These are phyloP conservation scores for Lactarius trivialis DNA, from an alignment of 768 basidiomycete genomes.

Conservation along the genomic window DNA sequence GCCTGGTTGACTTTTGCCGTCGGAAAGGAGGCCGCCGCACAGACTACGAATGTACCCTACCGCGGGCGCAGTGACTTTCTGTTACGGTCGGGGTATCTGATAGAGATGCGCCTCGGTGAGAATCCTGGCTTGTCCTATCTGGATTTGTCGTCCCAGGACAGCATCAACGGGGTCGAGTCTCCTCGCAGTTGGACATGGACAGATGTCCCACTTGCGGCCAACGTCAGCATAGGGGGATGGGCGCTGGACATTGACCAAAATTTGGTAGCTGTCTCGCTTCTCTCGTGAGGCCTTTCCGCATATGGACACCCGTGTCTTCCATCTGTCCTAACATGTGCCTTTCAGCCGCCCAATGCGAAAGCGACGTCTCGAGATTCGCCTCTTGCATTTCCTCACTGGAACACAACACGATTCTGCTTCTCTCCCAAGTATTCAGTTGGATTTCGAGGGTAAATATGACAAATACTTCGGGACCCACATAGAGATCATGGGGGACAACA, in stretches of 20 bases:
- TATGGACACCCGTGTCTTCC: background rate
- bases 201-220: constrained; percentile 19
- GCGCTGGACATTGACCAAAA: constrained; percentile 11
- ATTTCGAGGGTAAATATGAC: constrained; percentile 4
- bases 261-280: background rate
- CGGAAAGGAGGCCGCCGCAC: background rate
- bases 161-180: background rate
- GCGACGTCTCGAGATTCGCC: background rate
- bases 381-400: constrained; percentile 5
- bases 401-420: background rate
- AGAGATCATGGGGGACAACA: constrained; percentile 1
- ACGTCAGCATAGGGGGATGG: constrained; percentile 21
- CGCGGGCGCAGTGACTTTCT: background rate
- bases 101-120: background rate
- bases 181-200: constrained; percentile 5
- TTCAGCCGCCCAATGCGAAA: background rate
- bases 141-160: background rate
- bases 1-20: constrained; percentile 1
- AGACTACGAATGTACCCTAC: background rate
- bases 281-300: constrained; percentile 1
- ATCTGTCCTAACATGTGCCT: background rate
- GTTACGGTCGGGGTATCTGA: constrained; percentile 7
- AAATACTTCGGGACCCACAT: background rate
- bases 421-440: background rate
- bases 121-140: constrained; percentile 6